phyloP scores from a whole-genome alignment of 2,329 filamentous ascomycete genomes.

The Fusarium begoniae region DNA sequence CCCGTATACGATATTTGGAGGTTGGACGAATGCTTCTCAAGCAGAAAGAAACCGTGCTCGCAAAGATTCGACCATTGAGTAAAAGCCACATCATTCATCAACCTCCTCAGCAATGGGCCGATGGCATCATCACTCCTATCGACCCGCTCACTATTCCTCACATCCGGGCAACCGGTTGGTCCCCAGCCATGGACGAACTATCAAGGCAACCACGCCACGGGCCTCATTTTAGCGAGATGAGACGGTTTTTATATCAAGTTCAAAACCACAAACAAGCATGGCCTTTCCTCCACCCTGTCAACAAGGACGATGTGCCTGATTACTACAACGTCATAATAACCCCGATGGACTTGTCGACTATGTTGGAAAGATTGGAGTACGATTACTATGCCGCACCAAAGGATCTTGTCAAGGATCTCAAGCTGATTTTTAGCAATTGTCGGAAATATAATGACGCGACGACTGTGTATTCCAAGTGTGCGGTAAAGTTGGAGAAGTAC shows the following conservation, averaged over 20 bases:
- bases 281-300: conserved; percentile 95
- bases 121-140: conserved; percentile 72
- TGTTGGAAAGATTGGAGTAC: conserved; percentile 94
- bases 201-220: conserved; percentile 94
- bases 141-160: conserved; percentile 89
- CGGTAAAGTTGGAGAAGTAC: conserved; percentile 90
- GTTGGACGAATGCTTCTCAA: conserved; percentile 93
- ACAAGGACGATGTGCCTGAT: conserved; percentile 92
- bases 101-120: conserved; percentile 87
- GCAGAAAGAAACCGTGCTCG: conserved; percentile 93
- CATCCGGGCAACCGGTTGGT: conserved; percentile 93
- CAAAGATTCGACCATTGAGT: conserved; percentile 91
- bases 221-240: conserved; percentile 92
- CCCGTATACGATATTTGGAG: conserved; percentile 92
- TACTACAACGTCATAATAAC: conserved; percentile 99
- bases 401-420: conserved; percentile 89
- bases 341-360: conserved; percentile 96
- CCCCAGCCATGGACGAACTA: conserved; percentile 95
- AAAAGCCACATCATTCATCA: conserved; percentile 87
- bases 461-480: conserved; percentile 93
- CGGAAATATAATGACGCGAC: conserved; percentile 95
- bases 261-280: conserved; percentile 93
- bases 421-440: conserved; percentile 93
- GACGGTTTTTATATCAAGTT: conserved; percentile 91
- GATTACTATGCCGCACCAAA: conserved; percentile 91